Percentiles rank a stretch among this genome's conserved stretches.
These are phyloP conservation scores for Aspergillus diversus DNA, from an alignment of 495 filamentous ascomycete genomes.

Conservation along the genomic window DNA sequence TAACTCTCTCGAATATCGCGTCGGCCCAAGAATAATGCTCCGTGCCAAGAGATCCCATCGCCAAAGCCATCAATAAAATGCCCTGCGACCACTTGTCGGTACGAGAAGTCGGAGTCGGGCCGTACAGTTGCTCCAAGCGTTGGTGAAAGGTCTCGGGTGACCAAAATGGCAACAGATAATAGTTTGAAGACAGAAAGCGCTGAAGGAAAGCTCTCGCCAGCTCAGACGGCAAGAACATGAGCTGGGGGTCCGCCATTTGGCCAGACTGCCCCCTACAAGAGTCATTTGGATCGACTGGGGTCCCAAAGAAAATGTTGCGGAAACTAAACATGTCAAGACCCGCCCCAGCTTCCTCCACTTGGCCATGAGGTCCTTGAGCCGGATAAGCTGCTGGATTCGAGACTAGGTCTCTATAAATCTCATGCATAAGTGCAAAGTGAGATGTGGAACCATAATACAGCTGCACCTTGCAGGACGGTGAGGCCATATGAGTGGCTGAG, in stretches of 20 bases:
- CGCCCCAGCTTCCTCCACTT: constrained; percentile 48
- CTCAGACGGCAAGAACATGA: constrained; percentile 44
- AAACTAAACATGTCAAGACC: constrained; percentile 51
- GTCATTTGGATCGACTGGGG: constrained; percentile 38
- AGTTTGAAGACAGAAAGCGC: constrained; percentile 38
- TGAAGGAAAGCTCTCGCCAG: constrained; percentile 40
- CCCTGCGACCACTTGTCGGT: constrained; percentile 33
- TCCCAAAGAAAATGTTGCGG: constrained; percentile 51
- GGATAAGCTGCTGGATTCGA: constrained; percentile 31
- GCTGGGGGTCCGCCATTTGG: constrained; percentile 24
- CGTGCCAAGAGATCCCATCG: constrained; percentile 37
- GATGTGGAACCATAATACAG: constrained; percentile 52
- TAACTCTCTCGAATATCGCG: constrained; percentile 44
- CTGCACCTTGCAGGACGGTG: constrained; percentile 47
- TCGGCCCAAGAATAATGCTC: constrained; percentile 45
- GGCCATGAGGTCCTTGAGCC: constrained; percentile 29
- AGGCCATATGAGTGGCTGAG: constrained; percentile 50
- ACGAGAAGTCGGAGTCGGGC: constrained; percentile 23
- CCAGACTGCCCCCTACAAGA: constrained; percentile 9
- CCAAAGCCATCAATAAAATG: constrained; percentile 38
- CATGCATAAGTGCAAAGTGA: constrained; percentile 50
- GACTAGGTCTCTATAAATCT: constrained; percentile 46
- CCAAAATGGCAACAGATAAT: constrained; percentile 39
- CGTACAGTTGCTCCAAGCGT: constrained; percentile 39
- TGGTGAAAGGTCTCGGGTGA: constrained; percentile 33